Percentiles rank a stretch among this genome's conserved stretches.
Conservation (phyloP, 371 early-diverging fungal genomes). For the Mortierella sp. region DNA sequence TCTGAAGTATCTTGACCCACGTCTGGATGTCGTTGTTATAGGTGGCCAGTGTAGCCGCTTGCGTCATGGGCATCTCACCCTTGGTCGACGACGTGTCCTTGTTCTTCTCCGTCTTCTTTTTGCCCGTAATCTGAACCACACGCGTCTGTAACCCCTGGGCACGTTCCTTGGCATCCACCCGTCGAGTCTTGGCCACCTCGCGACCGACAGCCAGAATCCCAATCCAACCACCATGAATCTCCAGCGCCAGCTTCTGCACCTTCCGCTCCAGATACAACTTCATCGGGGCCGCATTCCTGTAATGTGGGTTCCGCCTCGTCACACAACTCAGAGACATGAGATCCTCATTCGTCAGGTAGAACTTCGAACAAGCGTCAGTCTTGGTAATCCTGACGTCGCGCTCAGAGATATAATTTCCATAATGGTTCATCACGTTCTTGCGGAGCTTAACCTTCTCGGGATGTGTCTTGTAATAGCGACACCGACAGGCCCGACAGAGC, state of each 20-base stretch:
- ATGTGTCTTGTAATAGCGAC: not conserved
- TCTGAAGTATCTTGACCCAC: not conserved
- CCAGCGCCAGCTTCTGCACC: not conserved
- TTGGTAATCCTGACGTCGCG: not conserved
- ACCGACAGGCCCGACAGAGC: not conserved
- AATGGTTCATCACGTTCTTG: no score
- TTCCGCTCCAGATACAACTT: not conserved
- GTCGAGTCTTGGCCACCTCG: not conserved
- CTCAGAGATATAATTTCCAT: not conserved
- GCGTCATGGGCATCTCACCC: no score
- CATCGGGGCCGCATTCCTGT: slow-evolving; percentile 13
- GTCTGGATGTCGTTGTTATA: not conserved
- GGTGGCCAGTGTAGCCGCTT: not conserved
- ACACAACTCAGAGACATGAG: not conserved
- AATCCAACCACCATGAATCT: not conserved
- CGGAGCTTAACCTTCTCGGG: not conserved
- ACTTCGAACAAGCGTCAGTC: not conserved
- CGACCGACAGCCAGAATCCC: not conserved
- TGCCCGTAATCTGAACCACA: not conserved
- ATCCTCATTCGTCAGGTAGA: not conserved
- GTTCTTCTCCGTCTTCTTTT: not conserved
- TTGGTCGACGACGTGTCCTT: no score
- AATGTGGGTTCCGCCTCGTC: not conserved
- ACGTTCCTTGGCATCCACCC: not conserved
- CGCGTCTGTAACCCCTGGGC: not conserved